These are phyloP conservation scores for Flaveria floridana DNA, from an alignment of 140 eudicot species.

Conservation along the genomic window DNA sequence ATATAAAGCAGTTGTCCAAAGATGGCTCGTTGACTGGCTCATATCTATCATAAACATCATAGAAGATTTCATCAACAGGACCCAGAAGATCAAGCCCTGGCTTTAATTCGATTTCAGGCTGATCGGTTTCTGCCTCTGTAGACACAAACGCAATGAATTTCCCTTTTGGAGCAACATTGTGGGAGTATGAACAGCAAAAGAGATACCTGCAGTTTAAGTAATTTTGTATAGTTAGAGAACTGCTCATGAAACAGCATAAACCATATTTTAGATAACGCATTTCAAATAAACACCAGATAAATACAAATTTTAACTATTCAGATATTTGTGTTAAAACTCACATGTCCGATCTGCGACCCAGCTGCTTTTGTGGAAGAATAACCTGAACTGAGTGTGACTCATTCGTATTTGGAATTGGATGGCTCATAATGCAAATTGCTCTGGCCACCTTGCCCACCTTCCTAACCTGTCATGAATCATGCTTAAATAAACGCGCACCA, in stretches of 20 bases:
- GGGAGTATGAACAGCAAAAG: slow-evolving; percentile 88
- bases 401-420: slow-evolving; percentile 87
- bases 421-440: slow-evolving; percentile 97
- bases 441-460: slow-evolving; percentile 95
- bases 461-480: slow-evolving; percentile 60
- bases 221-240: neutral
- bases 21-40: slow-evolving; percentile 85
- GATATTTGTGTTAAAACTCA: slow-evolving; percentile 38
- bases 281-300: slow-evolving; percentile 5
- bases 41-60: slow-evolving; percentile 77
- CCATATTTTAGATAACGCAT: neutral
- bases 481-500: neutral
- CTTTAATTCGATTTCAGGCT: slow-evolving; percentile 78
- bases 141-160: slow-evolving; percentile 93
- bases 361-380: slow-evolving; percentile 95
- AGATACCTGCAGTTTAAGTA: slow-evolving; percentile 59
- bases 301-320: neutral
- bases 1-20: slow-evolving; percentile 79
- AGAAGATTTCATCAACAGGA: slow-evolving; percentile 87
- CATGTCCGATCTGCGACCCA: slow-evolving; percentile 96
- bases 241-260: slow-evolving; percentile 12
- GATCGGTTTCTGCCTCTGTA: slow-evolving; percentile 91
- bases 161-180: slow-evolving; percentile 96
- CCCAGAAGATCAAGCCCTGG: slow-evolving; percentile 90
- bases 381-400: slow-evolving; percentile 93